These are phyloP conservation scores for Lodderomyces margitis DNA, from an alignment of 1,139 yeast genomes.

Conservation along the genomic window DNA sequence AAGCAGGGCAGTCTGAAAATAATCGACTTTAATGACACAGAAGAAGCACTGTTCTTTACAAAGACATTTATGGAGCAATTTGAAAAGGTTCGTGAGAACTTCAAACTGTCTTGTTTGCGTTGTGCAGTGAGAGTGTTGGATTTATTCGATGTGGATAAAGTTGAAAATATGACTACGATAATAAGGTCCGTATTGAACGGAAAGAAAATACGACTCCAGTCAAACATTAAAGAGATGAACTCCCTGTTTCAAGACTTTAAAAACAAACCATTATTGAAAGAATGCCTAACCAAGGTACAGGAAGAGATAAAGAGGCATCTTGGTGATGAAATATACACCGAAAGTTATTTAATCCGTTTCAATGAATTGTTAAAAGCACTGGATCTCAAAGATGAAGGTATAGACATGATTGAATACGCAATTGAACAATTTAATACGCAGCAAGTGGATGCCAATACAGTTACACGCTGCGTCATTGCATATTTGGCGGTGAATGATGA, in stretches of 20 bases:
- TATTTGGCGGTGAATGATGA: conserved; percentile 1
- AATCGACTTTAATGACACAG: conserved; percentile 10
- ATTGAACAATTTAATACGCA: neutral
- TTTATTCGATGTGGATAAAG: conserved; percentile 7
- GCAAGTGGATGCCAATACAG: neutral
- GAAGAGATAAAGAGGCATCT: neutral
- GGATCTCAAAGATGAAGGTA: neutral
- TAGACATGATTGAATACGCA: neutral
- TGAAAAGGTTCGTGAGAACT: conserved; percentile 6
- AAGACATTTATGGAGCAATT: conserved; percentile 10
- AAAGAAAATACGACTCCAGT: conserved; percentile 4
- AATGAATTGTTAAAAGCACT: conserved; percentile 1
- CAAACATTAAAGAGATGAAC: conserved; percentile 4
- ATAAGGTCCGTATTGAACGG: neutral
- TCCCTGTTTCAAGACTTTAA: neutral
- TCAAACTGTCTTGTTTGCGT: conserved; percentile 11
- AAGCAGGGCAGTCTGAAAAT: conserved; percentile 4
- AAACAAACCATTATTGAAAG: neutral
- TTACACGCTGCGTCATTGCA: neutral
- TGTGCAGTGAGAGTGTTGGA: conserved; percentile 6
- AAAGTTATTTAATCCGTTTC: neutral
- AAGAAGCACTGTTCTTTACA: conserved; percentile 8
- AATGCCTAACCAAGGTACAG: neutral
- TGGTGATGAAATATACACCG: neutral
- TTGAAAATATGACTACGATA: neutral